phyloP scores from a whole-genome alignment of 2,329 filamentous ascomycete genomes.

The Paracorniculantispora psalliotae region DNA sequence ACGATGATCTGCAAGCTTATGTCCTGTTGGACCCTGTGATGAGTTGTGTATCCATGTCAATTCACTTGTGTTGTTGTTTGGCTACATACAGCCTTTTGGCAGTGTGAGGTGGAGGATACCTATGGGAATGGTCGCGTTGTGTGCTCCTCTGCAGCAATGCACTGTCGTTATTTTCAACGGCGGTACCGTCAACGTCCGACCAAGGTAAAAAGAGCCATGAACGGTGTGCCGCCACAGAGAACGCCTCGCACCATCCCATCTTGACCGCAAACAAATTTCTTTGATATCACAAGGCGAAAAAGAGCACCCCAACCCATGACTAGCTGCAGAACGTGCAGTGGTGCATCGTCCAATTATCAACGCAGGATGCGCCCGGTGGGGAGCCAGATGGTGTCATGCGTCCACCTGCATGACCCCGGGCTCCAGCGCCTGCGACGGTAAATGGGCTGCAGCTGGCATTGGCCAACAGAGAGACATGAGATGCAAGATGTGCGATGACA shows the following conservation, averaged over 20 bases:
- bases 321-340: conserved; percentile 3
- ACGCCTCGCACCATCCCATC: neutral
- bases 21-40: no score
- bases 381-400: conserved; percentile 11
- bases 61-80: neutral
- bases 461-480: neutral
- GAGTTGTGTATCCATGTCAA: no score
- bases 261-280: neutral
- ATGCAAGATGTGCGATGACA: neutral
- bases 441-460: conserved; percentile 8
- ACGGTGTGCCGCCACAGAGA: no score
- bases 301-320: neutral
- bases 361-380: conserved; percentile 1
- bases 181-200: no score
- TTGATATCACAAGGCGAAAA: conserved; percentile 1
- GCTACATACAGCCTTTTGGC: no score
- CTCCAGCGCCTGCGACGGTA: neutral
- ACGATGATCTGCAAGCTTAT: no score
- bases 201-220: no score
- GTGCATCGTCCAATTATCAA: conserved; percentile 9
- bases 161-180: no score
- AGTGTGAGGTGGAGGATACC: no score
- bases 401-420: conserved; percentile 7
- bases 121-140: no score
- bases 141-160: no score